Base-by-base conservation (phyloP, 306 rosid genomes). In the Casuarina glauca region DNA sequence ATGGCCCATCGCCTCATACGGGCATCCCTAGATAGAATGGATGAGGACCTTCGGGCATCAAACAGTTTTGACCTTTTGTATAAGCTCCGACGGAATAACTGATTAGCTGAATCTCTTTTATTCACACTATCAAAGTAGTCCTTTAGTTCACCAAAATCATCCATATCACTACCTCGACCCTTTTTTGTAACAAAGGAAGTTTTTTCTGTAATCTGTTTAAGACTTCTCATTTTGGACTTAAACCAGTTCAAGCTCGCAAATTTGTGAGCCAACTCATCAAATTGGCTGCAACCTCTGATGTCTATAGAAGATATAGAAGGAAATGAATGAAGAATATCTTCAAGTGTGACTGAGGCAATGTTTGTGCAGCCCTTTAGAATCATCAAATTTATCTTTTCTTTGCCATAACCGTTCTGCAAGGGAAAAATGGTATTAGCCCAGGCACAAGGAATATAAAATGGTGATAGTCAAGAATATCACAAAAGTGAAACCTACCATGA, bases 21-120 rank as follows among this genome's bases (percentile, higher is more conserved):
- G 55, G 99, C 99, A 89, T 96, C 96, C 88, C 97, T 91, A n/a
- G 99, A 93, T 76, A 96, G 80, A 82, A 96, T 96, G 82, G 99
- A 93, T 69, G 99, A 96, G 80, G 98, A 93, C 89, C 60, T 90
- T 86, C 99, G 86, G 75, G 99, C 98, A 82, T 96, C 99, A 77
- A 91, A 96, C 16, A 96, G 89, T 83, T 96, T 96, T 62, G 99
- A 93, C 19, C 99, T 91, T 85, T 91, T 93, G 87, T 96, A 96
- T 79, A 96, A 84, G 84, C 91, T 96, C 76, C 91, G 86, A 45
- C 91, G 91, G 84, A 96, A 93, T 78, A 85, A 83, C 50, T 88
- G 99, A 81, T 90, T 93, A 35, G 90, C 89, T 0, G 94, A 73
- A 80, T 96, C 99, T 81, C 99, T 91, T 90, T 96, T 96, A 74